Base-by-base conservation (phyloP, 306 rosid genomes). In the Dryas octopetala region DNA sequence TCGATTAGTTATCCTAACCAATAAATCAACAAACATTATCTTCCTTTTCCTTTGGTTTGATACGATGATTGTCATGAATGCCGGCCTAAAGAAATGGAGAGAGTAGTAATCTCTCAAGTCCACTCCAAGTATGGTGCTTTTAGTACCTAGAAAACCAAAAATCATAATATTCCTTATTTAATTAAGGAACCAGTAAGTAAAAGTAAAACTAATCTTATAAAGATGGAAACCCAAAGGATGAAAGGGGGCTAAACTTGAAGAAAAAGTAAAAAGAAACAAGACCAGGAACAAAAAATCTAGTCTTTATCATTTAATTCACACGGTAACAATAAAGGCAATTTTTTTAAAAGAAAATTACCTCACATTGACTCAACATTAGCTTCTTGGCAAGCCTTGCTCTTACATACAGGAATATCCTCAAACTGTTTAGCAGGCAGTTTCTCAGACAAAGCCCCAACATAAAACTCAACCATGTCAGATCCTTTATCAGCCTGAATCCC, bases 361-460 rank as follows among this genome's bases (percentile, higher is more conserved):
- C 66, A 87, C 16, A 70, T 69, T 7, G 82, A 73, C 55, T 48
- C 68, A 7, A 70, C 69, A 5, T 43, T 15, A 0, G 3, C 57
- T 12, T 53, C 65, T 17, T 38, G 52, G 38, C 81, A 72, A 49
- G 76, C 85, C 59, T 77, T 82, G 50, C 38, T 64, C 65, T 68
- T 74, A 65, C 94, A 92, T 0, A 4, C 57, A 5, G 91, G 97
- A 13, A 89, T 70, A 5, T 59, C 58, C 12, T 85, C 82, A 47
- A 93, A 91, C 81, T 86, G 81, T 0, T 55, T 3, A 0, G 81
- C 89, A 0, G 97, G 89, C 1, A 93, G 47, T 10, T 62, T 73
- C 91, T 89, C 86, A 0, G 93, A 89, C 74, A 91, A 49, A 41
- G 86, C 44, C 7, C 98, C 98, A 9, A 85, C 91, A 9, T 70